Evolutionary conservation across 2,329 filamentous ascomycete species (phyloP), one percentile per base, ranked within the genome.

Genomic region (Mycogone perniciosa): DNA sequence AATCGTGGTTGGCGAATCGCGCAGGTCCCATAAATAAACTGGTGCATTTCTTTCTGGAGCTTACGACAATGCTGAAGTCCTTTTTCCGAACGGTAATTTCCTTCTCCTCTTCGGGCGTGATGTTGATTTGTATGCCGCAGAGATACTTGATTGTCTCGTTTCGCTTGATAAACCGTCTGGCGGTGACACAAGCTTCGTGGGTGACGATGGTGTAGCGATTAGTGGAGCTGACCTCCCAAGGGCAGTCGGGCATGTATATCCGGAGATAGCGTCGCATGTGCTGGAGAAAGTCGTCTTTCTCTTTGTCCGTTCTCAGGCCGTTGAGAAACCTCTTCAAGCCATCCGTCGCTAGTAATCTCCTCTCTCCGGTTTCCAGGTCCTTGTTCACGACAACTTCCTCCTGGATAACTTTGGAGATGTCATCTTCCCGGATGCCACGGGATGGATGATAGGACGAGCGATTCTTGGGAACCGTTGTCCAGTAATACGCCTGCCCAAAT

Each of bases 21-120:
- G 93, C 93, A 6, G 93, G 95, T 0, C 93, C 93, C 65, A 99
- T 84, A 65, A 99, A 97, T 39, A 99, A 74, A 46, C 89, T 95
- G 31, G 91, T 87, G 54, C 86, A 86, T 70, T 95, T 96, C 70
- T 88, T 92, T 52, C 93, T 81, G 58, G 89, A 92, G 55, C 91
- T 96, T 63, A 96, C 88, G 31, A 99, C 91, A 56, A 99, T 91
- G 66, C 91, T 96, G 67, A 99, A 99, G 65, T 99, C 93, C 63
- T 92, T 91, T 64, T 93, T 87, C 53, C 84, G 85, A 56, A 84
- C 70, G 29, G 89, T 86, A 52, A 97, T 80, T 51, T 88, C 83
- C 54, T 83, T 79, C 65, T 97, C 93, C 67, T 99, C 92, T 65
- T 96, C 88, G 31, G 88, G 84, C 0, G 91, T 95, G 72, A 99